Percentiles rank a stretch among this genome's conserved stretches.
Conservation (phyloP, 306 rosid species). For the Mucuna pruriens region DNA sequence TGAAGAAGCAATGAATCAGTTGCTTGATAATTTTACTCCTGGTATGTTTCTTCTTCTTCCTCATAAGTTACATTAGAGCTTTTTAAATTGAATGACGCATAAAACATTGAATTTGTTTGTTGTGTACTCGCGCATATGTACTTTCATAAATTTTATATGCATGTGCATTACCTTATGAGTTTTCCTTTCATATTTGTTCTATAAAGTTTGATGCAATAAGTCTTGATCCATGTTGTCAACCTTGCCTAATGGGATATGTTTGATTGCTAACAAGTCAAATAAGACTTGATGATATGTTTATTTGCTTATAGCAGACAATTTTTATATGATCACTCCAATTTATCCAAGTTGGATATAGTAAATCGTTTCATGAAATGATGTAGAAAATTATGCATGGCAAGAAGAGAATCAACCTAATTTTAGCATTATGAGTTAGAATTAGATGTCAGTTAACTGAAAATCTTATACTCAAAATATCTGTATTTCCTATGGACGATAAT, state of each 20-base stretch:
- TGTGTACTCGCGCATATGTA: not conserved
- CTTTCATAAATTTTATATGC: not conserved
- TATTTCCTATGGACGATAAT: not conserved
- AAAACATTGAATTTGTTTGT: not conserved
- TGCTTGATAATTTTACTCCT: not conserved
- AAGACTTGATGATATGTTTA: not conserved
- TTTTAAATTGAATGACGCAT: not conserved
- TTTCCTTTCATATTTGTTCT: not conserved
- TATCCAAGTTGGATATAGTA: not conserved
- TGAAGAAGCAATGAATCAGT: not conserved
- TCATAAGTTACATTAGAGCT: not conserved
- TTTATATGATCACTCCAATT: not conserved
- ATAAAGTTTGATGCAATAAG: not conserved
- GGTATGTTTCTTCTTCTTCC: slow-evolving; percentile 14
- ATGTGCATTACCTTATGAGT: not conserved
- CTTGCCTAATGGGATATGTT: not conserved
- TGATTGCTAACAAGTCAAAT: not conserved
- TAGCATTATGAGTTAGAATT: not conserved
- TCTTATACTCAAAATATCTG: not conserved
- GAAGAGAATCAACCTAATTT: not conserved
- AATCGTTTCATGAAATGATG: not conserved
- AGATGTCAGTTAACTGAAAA: not conserved
- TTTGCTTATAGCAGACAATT: not conserved
- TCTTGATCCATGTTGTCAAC: not conserved
- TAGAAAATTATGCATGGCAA: not conserved